Base-by-base conservation (phyloP, 1,284 basidiomycete species). In the Somion occarium region DNA sequence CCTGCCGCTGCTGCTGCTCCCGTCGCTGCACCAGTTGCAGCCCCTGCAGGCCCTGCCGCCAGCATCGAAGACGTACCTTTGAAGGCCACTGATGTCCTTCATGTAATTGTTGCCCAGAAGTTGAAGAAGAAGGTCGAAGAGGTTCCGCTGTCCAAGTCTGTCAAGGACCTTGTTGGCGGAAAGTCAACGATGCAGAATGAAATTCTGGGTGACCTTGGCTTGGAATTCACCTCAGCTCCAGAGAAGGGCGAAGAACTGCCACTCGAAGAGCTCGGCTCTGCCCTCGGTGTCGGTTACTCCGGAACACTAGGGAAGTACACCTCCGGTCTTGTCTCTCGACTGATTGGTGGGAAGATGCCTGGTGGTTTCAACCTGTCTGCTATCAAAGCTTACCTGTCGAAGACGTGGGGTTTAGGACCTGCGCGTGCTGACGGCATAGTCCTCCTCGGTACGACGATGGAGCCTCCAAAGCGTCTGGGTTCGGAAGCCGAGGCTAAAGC, bases 121-220 rank as follows among this genome's bases (percentile, higher is more conserved):
- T 77, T 99, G 65, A 99, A 99, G 86, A 99, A 98, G 79, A 82
- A 77, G 55, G 79, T 94, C 34, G 80, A 86, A 49, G 96, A 98
- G 61, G 76, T 99, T 50, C 89, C 93, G 2, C 77, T 94, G n/a
- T 81, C 84, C 57, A 99, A 99, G 71, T 90, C 93, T 1, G 95
- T 99, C 78, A 98, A 98, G 73, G 96, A 99, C 65, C 87, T 98
- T 54, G 94, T 98, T 48, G 94, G 93, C 39, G 97, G 97, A 59
- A 99, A 99, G 74, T 98, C 95, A 22, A 98, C 97, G 1, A 76
- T 99, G 52, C 94, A 97, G 71, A 98, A 98, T 68, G 95, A 98
- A 70, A 95, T 98, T 56, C 75, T 98, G 44, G 94, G 93, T 48
- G 93, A 97, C 67, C 78, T 97, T 24, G 91, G 95, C 64, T 81